Evolutionary conservation across 176 grass and related monocot genomes (phyloP).

Genomic region (Musa schizocarpa): DNA sequence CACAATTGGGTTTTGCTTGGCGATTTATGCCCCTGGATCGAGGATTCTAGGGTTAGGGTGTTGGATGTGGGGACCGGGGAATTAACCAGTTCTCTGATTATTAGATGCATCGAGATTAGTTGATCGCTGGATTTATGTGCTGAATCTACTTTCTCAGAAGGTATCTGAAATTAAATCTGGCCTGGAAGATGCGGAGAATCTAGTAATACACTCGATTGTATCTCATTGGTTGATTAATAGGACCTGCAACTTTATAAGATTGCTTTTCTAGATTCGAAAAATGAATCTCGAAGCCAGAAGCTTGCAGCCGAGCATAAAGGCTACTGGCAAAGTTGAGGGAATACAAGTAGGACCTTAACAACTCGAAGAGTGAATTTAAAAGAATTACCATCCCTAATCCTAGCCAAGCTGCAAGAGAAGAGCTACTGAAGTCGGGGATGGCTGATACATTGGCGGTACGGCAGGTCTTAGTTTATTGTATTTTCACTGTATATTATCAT

Average conservation of each 20-base stretch:
- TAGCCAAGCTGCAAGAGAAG: slow-evolving; percentile 56
- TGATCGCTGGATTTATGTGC: not conserved
- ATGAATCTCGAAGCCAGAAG: slow-evolving; percentile 98
- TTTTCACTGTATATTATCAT: not conserved
- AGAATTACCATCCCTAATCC: slow-evolving; percentile 37
- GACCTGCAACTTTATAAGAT: not conserved
- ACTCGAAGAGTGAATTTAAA: slow-evolving; percentile 72
- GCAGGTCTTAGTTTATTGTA: not conserved
- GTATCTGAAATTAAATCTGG: slow-evolving; percentile 68
- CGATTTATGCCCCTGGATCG: too few species aligned
- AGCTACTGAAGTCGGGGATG: slow-evolving; percentile 81
- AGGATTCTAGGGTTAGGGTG: not conserved
- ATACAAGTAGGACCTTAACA: slow-evolving; percentile 95
- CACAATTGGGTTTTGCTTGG: too few species aligned
- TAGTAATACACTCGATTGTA: slow-evolving; percentile 29
- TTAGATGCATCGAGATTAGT: not conserved
- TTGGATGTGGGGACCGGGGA: not conserved
- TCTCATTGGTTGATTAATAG: not conserved
- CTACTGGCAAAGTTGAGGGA: slow-evolving; percentile 82
- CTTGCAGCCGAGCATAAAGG: slow-evolving; percentile 72
- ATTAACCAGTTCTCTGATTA: not conserved
- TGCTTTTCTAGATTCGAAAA: slow-evolving; percentile 57
- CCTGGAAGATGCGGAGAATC: slow-evolving; percentile 67
- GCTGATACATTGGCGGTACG: slow-evolving; percentile 63
- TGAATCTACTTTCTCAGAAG: slow-evolving; percentile 32